Percentiles rank a stretch among this genome's conserved stretches.
phyloP scores from a whole-genome alignment of 2,329 filamentous ascomycete species.

The Furcasterigmium furcatum region DNA sequence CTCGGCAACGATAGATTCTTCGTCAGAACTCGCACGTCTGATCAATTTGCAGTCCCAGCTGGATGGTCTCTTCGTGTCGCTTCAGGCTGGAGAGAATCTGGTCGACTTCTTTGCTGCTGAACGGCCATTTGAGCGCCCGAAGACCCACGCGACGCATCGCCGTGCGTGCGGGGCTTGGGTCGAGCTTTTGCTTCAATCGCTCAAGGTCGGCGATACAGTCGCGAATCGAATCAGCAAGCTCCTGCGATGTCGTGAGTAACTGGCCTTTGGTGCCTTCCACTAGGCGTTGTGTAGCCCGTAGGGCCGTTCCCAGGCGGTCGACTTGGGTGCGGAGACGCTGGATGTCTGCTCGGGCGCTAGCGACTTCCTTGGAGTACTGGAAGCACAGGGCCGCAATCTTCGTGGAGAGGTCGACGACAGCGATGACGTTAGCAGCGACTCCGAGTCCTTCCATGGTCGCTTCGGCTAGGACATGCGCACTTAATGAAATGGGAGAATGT shows the following conservation, averaged over 20 bases:
- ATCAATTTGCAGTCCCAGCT: constrained; percentile 25
- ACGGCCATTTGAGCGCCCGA: constrained; percentile 34
- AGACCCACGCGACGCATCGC: constrained; percentile 25
- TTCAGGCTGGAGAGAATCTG: constrained; percentile 19
- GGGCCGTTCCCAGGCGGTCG: constrained; percentile 16
- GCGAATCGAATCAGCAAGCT: constrained; percentile 15
- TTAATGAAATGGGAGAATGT: not conserved
- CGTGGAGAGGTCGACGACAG: constrained; percentile 31
- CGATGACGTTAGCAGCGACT: constrained; percentile 29
- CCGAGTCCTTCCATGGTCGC: constrained; percentile 24
- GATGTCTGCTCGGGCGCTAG: constrained; percentile 24
- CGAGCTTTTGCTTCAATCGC: constrained; percentile 17
- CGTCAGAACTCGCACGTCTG: constrained; percentile 21
- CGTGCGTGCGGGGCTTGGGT: constrained; percentile 17
- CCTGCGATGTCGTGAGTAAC: constrained; percentile 20
- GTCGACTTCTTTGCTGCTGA: constrained; percentile 30
- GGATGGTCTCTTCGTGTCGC: constrained; percentile 21
- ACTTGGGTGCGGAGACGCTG: constrained; percentile 24
- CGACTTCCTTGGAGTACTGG: constrained; percentile 28
- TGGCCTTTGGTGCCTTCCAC: constrained; percentile 17
- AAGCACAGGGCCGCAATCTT: constrained; percentile 28
- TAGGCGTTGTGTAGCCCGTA: constrained; percentile 20
- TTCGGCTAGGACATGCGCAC: not conserved
- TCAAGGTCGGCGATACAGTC: constrained; percentile 16
- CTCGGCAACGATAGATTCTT: not conserved